Base-by-base conservation (phyloP, 257 asterid species). In the Linaria vulgaris region DNA sequence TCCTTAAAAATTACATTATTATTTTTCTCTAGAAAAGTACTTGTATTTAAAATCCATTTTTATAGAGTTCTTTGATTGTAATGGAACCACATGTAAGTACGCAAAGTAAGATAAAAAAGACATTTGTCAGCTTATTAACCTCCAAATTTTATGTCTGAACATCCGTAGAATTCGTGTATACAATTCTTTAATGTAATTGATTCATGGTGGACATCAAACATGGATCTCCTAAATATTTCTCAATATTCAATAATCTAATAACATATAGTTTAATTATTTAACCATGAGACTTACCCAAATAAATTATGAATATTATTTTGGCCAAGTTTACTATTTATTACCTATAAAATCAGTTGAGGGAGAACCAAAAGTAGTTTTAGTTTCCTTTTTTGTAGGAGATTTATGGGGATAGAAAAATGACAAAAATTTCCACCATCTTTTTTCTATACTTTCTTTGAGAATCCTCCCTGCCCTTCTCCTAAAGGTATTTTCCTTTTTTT, bases 381-480 rank as follows among this genome's bases (percentile, higher is more conserved):
- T 25, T 59, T 27, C 80, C 88, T 59, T 44, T 19, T 55, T 68
- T 51, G 13, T 30, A 77, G 80, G 84, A 75, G 74, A 64, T 54
- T 72, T 50, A 27, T 69, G 69, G 85, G 34, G 86, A 71, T 38
- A 72, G 47, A 71, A 78, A 65, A 34, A 34, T 34, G 41, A 34
- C 41, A 34, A 8, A 34, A 4, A 4, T 34, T 34, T 11, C 41
- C 41, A 34, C 41, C 69, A 51, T 75, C 55, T 75, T 70, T 56
- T 73, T 78, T 63, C 54, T 60, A 41, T 67, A 63, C 46, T 72
- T 57, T n/a, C 77, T 75, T 68, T 47, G 75, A 54, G 54, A 80
- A 61, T 51, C 56, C 53, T 56, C 79, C 80, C 80, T 76, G 76
- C 86, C 89, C 70, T 77, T 80, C 84, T 80, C 89, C 94, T 79